Evolutionary conservation across 805 yeast genomes (phyloP).

Genomic region (Torulaspora indica): DNA sequence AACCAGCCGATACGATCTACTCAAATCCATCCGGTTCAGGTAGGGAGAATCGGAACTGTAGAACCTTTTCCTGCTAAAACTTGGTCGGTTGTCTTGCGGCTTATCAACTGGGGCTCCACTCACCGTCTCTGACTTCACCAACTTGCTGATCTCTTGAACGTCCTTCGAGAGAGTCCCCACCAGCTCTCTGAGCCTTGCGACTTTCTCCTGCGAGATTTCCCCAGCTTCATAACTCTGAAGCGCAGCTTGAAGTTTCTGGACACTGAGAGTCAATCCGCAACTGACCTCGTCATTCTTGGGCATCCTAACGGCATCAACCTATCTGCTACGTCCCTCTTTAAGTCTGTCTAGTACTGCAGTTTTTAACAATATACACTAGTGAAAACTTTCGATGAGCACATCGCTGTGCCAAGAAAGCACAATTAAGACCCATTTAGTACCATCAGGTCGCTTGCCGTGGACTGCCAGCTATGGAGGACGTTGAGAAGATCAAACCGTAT

Average conservation of each 20-base stretch:
- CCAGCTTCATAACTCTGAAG: conserved; percentile 1
- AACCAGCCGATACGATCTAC: conserved; percentile 17
- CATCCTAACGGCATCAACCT: conserved; percentile 4
- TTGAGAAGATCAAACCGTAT: conserved; percentile 29
- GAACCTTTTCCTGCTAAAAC: conserved; percentile 11
- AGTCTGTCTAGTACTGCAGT: not conserved
- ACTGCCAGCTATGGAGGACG: conserved; percentile 24
- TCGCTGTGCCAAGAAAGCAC: not conserved
- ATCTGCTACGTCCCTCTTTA: not conserved
- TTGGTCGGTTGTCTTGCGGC: not conserved
- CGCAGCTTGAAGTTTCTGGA: conserved; percentile 1
- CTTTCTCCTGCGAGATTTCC: not conserved
- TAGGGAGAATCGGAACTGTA: conserved; percentile 15
- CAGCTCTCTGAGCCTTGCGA: not conserved
- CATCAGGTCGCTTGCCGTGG: not conserved
- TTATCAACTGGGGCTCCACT: not conserved
- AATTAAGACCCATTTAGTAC: not conserved
- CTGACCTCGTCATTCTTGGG: conserved; percentile 5
- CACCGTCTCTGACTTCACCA: too few relatives aligned
- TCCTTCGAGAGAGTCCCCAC: conserved; percentile 2
- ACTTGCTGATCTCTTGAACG: conserved; percentile 1
- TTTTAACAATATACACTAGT: not conserved
- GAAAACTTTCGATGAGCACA: conserved; percentile 1
- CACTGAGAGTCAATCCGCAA: conserved; percentile 1
- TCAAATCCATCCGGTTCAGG: conserved; percentile 14